Percentiles rank a stretch among this genome's conserved stretches.
Conservation (phyloP, 257 asterid genomes). For the Euphrasia confusa region DNA sequence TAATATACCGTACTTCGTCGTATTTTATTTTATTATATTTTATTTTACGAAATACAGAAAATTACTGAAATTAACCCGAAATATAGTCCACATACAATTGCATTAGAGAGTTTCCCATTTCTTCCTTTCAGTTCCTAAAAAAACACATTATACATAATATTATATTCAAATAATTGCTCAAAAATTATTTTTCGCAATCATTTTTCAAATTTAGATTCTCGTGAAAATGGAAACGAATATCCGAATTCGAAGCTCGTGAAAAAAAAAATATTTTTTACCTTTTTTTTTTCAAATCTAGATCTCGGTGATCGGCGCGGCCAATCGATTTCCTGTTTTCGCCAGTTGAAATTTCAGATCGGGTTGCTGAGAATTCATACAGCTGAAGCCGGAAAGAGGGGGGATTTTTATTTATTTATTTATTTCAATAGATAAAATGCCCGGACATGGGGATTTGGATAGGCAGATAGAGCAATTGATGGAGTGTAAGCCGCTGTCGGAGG, state of each 20-base stretch:
- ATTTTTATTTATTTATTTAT: constrained; percentile 5
- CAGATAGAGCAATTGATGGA: constrained; percentile 90
- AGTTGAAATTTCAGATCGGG: constrained; percentile 30
- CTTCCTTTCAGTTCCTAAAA: constrained; percentile 23
- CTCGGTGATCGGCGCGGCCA: constrained; percentile 37
- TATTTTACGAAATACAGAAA: too few species aligned
- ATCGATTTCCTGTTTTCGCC: constrained; percentile 18
- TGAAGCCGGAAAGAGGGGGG: constrained; percentile 18
- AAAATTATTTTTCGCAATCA: constrained; percentile 8
- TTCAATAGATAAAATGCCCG: constrained; percentile 54
- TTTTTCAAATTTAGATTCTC: constrained; percentile 29
- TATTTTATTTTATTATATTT: too few species aligned
- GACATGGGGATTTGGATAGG: constrained; percentile 89
- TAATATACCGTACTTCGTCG: too few species aligned
- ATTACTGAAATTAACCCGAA: too few species aligned
- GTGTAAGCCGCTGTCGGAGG: constrained; percentile 82
- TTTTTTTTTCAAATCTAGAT: constrained; percentile 32
- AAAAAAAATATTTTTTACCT: not conserved
- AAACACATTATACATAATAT: not conserved
- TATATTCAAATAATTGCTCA: constrained; percentile 3
- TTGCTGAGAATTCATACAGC: constrained; percentile 29
- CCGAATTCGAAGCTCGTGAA: constrained; percentile 29
- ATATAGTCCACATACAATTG: too few species aligned
- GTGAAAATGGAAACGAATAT: constrained; percentile 31
- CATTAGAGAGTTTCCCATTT: constrained; percentile 8